Base-by-base conservation (phyloP, 805 yeast genomes). In the Phaffomyces opuntiae region DNA sequence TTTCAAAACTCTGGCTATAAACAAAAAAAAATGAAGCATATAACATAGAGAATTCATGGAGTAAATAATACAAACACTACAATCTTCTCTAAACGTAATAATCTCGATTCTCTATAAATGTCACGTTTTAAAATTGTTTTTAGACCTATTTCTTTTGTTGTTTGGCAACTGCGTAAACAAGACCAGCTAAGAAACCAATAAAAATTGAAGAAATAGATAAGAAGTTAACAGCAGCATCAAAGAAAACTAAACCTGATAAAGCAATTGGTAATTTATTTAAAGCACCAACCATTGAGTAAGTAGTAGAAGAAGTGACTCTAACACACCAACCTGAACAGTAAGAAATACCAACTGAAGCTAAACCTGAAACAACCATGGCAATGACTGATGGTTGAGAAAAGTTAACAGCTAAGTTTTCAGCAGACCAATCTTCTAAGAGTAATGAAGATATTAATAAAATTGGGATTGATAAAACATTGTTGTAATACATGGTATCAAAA, bases 261-360 rank as follows among this genome's bases (percentile, higher is more conserved):
- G 99, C 99, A 62, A 93, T 88, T 63, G 99, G 99, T 60, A 93
- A 81, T 73, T 93, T 93, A 80, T 93, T 93, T 68, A 93, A 79
- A 45, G 99, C 99, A 67, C 99, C 99, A 49, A 93, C 98, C 99
- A 93, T 93, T 45, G 96, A 88, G 74, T 93, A 93, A 46, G 99
- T 93, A 46, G 99, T 93, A 26, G 98, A 90, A 21, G 97, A 88
- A 38, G 99, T 93, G 53, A 93, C 98, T 73, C 99, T 87, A 54
- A 93, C 96, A 79, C 99, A 93, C 99, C 99, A 93, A 51, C 97
- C 99, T 12, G 98, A 89, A 69, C 96, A 88, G 79, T 93, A 93
- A 39, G 98, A 91, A 65, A 93, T 93, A 72, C 96, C 97, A 44
- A 93, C 96, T 31, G 97, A 84, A 39, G 95, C 83, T 56, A 87